phyloP scores from a whole-genome alignment of 768 basidiomycete genomes.

The Trametes maxima region DNA sequence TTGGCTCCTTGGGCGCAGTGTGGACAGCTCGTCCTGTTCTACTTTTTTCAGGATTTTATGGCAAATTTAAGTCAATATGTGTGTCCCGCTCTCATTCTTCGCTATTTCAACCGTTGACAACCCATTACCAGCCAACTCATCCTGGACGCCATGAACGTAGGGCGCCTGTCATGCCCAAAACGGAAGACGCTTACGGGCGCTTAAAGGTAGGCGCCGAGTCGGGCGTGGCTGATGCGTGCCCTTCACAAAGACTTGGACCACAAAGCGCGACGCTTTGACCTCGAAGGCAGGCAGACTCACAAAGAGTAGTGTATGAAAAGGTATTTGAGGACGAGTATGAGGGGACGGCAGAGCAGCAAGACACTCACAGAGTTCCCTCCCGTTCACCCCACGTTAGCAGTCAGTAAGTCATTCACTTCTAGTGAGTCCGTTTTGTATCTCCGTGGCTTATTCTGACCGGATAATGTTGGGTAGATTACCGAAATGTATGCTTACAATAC shows the following conservation, averaged over 20 bases:
- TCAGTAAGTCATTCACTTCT: not conserved
- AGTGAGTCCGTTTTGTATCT: not conserved
- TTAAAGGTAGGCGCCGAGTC: too few relatives aligned
- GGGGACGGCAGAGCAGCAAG: not conserved
- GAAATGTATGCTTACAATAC: slow-evolving; percentile 9
- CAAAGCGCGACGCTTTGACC: slow-evolving; percentile 10
- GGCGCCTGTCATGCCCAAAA: not conserved
- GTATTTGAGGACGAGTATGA: slow-evolving; percentile 9
- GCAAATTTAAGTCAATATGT: too few relatives aligned
- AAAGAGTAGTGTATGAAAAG: slow-evolving; percentile 10
- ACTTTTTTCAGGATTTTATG: too few relatives aligned
- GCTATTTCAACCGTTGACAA: too few relatives aligned
- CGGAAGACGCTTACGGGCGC: not conserved
- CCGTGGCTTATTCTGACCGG: not conserved
- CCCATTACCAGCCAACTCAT: too few relatives aligned
- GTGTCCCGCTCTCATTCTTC: too few relatives aligned
- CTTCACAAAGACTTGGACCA: slow-evolving; percentile 1
- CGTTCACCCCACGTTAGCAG: not conserved
- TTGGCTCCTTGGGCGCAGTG: too few relatives aligned
- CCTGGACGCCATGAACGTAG: not conserved
- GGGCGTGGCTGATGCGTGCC: slow-evolving; percentile 4
- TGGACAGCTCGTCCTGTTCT: too few relatives aligned
- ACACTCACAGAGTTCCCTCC: slow-evolving; percentile 1
- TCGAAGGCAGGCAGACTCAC: not conserved
- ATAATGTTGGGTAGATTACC: not conserved